Evolutionary conservation across 495 filamentous ascomycete species (phyloP).

Genomic region (Mytilinidion resinicola): DNA sequence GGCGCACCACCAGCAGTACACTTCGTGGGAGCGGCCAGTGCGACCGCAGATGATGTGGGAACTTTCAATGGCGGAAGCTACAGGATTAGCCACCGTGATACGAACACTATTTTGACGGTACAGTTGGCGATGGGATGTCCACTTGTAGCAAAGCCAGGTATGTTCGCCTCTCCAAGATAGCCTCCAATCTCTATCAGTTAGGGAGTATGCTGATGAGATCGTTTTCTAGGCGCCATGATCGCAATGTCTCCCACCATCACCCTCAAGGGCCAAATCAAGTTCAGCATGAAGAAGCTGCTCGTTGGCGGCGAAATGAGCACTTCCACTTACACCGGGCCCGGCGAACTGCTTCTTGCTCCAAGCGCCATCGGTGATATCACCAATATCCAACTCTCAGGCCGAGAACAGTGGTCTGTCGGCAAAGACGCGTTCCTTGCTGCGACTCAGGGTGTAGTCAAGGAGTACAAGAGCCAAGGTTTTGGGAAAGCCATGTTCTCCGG

Average conservation of each 20-base stretch:
- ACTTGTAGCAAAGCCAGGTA: conserved; percentile 72
- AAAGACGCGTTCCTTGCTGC: conserved; percentile 71
- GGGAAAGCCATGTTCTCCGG: conserved; percentile 89
- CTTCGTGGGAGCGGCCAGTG: conserved; percentile 51
- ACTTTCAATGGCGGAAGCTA: conserved; percentile 96
- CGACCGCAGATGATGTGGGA: conserved; percentile 72
- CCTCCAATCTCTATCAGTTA: too few relatives aligned
- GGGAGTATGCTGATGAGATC: neutral
- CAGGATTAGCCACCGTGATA: conserved; percentile 85
- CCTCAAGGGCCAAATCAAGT: conserved; percentile 71
- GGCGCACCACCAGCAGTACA: conserved; percentile 48
- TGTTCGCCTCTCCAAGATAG: conserved; percentile 2
- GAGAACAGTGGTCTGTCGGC: conserved; percentile 73
- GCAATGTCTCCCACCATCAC: conserved; percentile 87
- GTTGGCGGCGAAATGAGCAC: conserved; percentile 72
- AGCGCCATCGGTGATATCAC: conserved; percentile 79
- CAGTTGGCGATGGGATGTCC: conserved; percentile 89
- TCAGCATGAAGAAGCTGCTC: conserved; percentile 78
- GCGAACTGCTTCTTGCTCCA: conserved; percentile 81
- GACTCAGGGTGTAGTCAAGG: conserved; percentile 71
- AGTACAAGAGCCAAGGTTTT: conserved; percentile 82
- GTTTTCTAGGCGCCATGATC: conserved; percentile 68
- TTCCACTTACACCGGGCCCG: conserved; percentile 83
- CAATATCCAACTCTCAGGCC: conserved; percentile 60
- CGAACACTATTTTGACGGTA: conserved; percentile 81